Evolutionary conservation across 108 stramenopile species (phyloP), one percentile per base, ranked within the genome.

Genomic region (Thalassiosira profunda): DNA sequence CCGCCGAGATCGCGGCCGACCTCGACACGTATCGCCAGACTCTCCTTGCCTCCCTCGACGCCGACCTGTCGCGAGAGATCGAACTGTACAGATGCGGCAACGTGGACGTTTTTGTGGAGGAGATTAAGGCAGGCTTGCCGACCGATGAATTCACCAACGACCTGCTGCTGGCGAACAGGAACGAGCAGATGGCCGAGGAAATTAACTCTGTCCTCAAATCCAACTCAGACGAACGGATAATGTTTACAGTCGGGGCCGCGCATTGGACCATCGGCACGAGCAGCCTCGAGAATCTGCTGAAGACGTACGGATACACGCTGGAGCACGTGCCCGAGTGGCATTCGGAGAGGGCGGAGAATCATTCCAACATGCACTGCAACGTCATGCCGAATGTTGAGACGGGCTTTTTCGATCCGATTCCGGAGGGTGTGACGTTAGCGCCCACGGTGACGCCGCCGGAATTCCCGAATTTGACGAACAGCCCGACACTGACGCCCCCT

Each of bases 121-220:
- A 43, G 3, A 18, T 18, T 43, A 3, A 2, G 42, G 3, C 3
- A 18, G 42, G 3, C 18, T n/a, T n/a, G n/a, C n/a, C n/a, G n/a
- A n/a, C n/a, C n/a, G 18, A 18, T 43, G 42, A 43, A 43, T 43
- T 43, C 42, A 43, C 2, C 29, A 37, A 24, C 20, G 15, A 44
- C 11, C 10, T 7, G 18, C 29, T 49, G 6, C 20, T 46, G 17
- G 55, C 33, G 3, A 18, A 30, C 10, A 41, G 67, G 28, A 69
- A 56, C 48, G 42, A 58, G 8, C 67, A 69, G 40, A 69, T 69
- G 67, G 67, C 67, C 34, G 41, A 55, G 24, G 54, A 36, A 6
- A 46, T 69, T 30, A 45, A 42, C 18, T 28, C 54, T 5, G 42
- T 67, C 42, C 65, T 67, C 1, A 12, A 67, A 23, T n/a, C n/a